These are phyloP conservation scores for Brassica carinata DNA, from an alignment of 345 rosid species.

Conservation along the genomic window DNA sequence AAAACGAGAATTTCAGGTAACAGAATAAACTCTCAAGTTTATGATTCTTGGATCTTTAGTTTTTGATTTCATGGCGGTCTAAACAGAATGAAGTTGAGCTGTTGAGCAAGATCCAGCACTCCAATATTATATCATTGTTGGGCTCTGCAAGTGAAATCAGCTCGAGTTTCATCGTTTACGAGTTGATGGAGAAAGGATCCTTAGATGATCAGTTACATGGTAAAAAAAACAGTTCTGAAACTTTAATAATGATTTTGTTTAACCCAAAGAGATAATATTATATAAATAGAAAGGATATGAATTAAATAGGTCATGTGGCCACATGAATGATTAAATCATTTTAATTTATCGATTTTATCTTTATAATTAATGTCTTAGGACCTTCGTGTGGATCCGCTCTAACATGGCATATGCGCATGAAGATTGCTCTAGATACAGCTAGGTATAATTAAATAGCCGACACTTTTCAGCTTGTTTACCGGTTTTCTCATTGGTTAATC, in stretches of 20 bases:
- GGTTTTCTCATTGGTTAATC: constrained; percentile 22
- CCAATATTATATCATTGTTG: constrained; percentile 69
- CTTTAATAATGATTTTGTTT: constrained; percentile 3
- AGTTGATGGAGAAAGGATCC: constrained; percentile 86
- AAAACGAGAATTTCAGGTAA: constrained; percentile 75
- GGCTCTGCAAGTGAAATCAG: constrained; percentile 62
- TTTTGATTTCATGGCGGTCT: constrained; percentile 7
- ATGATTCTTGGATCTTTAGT: not conserved
- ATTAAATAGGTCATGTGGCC: constrained; percentile 21
- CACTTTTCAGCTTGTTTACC: constrained; percentile 8
- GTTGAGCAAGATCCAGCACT: constrained; percentile 69
- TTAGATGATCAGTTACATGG: constrained; percentile 87
- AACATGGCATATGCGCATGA: constrained; percentile 89
- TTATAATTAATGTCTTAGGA: constrained; percentile 51
- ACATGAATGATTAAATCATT: constrained; percentile 13
- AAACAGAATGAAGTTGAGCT: constrained; percentile 81
- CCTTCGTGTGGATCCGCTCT: constrained; percentile 79
- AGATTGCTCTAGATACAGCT: constrained; percentile 90
- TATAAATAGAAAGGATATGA: not conserved
- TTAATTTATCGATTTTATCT: constrained; percentile 8
- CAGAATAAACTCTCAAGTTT: not conserved
- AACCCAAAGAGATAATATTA: not conserved
- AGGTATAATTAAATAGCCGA: constrained; percentile 54
- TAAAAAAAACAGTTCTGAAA: constrained; percentile 34
- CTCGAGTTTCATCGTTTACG: constrained; percentile 68